Evolutionary conservation across 345 rosid genomes (phyloP), one percentile per base, ranked within the genome.

Genomic region (Moricandia moricandioides): DNA sequence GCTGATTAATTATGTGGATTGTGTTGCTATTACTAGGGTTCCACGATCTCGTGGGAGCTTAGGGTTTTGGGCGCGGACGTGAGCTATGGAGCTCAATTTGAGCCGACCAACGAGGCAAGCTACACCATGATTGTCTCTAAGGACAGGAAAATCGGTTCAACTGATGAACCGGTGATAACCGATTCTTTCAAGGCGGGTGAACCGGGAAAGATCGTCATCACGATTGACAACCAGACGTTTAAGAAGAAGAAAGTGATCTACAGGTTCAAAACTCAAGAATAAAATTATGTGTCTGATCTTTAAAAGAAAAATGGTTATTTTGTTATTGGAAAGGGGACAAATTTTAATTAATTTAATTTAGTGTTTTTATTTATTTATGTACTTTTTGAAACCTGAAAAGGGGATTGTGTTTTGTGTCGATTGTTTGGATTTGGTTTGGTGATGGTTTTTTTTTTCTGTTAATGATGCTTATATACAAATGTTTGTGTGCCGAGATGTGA

Each of bases 211-310:
- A 69, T 91, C 10, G 83, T 91, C 64, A 84, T 89, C 69, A 86
- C 89, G 8, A 56, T 94, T 57, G 89, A 94, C 74, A 94, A 89
- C 81, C 84, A 80, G 40, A 84, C 86, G 65, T 81, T 86, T 70
- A 91, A 84, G 88, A 94, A 88, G 89, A 91, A 89, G 89, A 90
- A 86, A 80, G 78, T 94, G 63, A 82, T 94, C 16, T 91, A 88
- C 84, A 84, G 97, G 89, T 89, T 79, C 84, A 94, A 86, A 84
- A 80, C 84, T 75, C 83, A 88, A 62, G 79, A 88, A 64, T 77
- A 71, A 77, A 35, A 64, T 35, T 33, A 55, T 43, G 49, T n/a
- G 6, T 51, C 16, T 5, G 39, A 69, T 37, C 35, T 21, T 35
- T 39, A 14, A 62, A 43, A 7, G 2, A 17, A 27, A 47, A 12